These are phyloP conservation scores for Neobulgaria alba DNA, from an alignment of 2,329 filamentous ascomycete genomes.

Conservation along the genomic window DNA sequence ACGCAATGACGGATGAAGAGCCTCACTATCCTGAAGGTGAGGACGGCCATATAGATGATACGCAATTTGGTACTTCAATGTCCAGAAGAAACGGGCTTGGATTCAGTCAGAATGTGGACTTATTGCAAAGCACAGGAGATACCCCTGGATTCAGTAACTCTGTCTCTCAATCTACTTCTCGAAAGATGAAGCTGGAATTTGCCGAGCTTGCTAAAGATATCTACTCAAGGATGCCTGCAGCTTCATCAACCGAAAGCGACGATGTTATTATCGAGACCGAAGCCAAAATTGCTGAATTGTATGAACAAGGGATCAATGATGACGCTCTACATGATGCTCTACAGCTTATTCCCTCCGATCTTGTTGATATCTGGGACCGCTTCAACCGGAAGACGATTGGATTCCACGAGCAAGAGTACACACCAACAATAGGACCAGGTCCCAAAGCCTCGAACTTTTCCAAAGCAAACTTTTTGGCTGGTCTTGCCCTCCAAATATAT, in stretches of 20 bases:
- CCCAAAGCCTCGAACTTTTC: slow-evolving; percentile 50
- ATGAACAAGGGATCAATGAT: slow-evolving; percentile 50
- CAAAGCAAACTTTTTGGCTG: slow-evolving; percentile 72
- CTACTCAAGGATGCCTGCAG: slow-evolving; percentile 48
- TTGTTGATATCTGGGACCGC: slow-evolving; percentile 48
- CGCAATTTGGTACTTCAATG: slow-evolving; percentile 26
- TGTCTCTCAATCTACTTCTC: slow-evolving; percentile 9
- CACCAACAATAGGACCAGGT: slow-evolving; percentile 55
- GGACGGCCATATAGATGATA: slow-evolving; percentile 18
- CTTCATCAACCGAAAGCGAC: slow-evolving; percentile 58
- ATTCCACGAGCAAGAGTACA: slow-evolving; percentile 43
- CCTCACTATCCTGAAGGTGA: slow-evolving; percentile 34
- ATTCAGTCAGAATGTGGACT: slow-evolving; percentile 22
- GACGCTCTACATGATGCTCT: slow-evolving; percentile 48
- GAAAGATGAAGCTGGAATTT: slow-evolving; percentile 33
- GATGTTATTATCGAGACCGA: slow-evolving; percentile 70
- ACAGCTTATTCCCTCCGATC: slow-evolving; percentile 41
- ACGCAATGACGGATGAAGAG: slow-evolving; percentile 33
- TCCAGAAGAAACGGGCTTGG: slow-evolving; percentile 21
- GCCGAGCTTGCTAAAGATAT: slow-evolving; percentile 64
- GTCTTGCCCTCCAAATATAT: slow-evolving; percentile 69
- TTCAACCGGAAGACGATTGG: slow-evolving; percentile 38
- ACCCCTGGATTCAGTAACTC: slow-evolving; percentile 12
- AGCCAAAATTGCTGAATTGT: slow-evolving; percentile 55
- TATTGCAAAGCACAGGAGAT: slow-evolving; percentile 12